Base-by-base conservation (phyloP, 2,329 filamentous ascomycete genomes). In the Graphilbum ipis-grandicollis region DNA sequence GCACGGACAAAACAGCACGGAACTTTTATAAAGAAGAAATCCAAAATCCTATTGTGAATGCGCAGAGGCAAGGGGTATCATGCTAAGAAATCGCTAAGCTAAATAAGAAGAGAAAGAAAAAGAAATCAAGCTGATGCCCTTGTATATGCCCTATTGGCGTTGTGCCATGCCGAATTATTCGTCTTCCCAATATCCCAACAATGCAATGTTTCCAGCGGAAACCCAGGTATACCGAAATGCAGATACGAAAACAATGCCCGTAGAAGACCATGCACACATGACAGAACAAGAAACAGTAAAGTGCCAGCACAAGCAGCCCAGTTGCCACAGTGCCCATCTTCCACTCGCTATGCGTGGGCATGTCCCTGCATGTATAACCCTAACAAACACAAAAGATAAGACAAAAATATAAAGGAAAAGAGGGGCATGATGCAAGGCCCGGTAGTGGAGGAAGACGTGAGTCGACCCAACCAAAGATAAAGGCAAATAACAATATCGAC, bases 11-110 rank as follows among this genome's bases (percentile, higher is more conserved):
- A n/a, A n/a, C n/a, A n/a, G n/a, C n/a, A n/a, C n/a, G n/a, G n/a
- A n/a, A n/a, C n/a, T n/a, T n/a, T n/a, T n/a, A n/a, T n/a, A n/a
- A n/a, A n/a, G 21, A 6, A 23, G 12, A 28, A 28, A 9, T 28
- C 26, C 26, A 12, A 31, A 31, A 17, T 18, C 29, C 15, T 17
- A 35, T 19, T 35, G 34, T 35, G 30, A 35, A 35, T 35, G 34
- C 34, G n/a, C 15, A 14, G 25, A 17, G 15, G 22, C 23, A 21
- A 19, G 18, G 34, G 34, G 34, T 35, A 35, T 35, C 34, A 33
- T 17, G 15, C 29, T 23, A 33, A 14, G n/a, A 14, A n/a, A 37
- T 14, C 10, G 30, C 29, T 31, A 18, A 37, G 12, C 26, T n/a
- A 33, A 25, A 25, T n/a, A 37, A 32, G 26, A 33, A 22, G 21